A percentile compares a stretch with the other conserved stretches of the same genome.
phyloP scores from a whole-genome alignment of 73 alveolate genomes.

The Paramecium biaurelia region DNA sequence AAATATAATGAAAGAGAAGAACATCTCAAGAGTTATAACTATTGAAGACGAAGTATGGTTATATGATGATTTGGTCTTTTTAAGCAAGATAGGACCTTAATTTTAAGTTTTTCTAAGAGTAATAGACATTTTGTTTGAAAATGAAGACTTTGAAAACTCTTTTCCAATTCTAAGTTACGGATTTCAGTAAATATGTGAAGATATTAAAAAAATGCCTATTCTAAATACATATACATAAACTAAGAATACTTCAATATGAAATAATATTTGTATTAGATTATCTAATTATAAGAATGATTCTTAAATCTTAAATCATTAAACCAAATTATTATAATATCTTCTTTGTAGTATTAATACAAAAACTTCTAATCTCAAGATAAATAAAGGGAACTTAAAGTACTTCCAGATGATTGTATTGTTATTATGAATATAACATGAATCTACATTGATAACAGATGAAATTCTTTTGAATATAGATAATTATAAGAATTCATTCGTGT shows the following conservation, averaged over 20 bases:
- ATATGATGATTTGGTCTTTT: not conserved
- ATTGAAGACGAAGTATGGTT: not conserved
- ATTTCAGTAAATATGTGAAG: not conserved
- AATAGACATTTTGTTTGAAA: not conserved
- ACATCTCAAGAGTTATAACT: not conserved
- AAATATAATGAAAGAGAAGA: not conserved
- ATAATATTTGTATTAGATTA: not conserved
- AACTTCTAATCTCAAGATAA: not conserved
- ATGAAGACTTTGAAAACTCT: not conserved
- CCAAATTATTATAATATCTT: not conserved
- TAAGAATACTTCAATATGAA: not conserved
- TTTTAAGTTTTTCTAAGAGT: not conserved
- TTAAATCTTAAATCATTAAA: not conserved
- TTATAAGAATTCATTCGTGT: not conserved
- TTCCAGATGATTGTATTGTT: not conserved
- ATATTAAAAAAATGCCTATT: not conserved
- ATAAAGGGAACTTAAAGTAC: not conserved
- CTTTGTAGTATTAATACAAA: not conserved
- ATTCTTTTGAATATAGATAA: not conserved
- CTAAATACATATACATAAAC: not conserved
- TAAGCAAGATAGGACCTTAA: not conserved
- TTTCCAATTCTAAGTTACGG: not conserved
- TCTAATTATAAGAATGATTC: not conserved
- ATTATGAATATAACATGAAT: no score
- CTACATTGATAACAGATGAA: not conserved